Percentiles rank a stretch among this genome's conserved stretches.
These are phyloP conservation scores for Monosporozyma unispora DNA, from an alignment of 805 yeast species.

Conservation along the genomic window DNA sequence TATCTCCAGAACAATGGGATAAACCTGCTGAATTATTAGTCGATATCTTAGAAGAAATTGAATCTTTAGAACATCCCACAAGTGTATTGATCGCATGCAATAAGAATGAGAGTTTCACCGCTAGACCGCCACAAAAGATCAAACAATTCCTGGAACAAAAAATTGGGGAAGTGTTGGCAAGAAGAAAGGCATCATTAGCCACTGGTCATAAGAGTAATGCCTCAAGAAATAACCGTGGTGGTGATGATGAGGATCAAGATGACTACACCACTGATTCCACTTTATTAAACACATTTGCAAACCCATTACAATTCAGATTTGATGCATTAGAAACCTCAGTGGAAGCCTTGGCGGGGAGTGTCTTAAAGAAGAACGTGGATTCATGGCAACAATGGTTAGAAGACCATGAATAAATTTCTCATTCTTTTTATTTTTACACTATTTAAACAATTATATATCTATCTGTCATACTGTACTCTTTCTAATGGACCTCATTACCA, in stretches of 20 bases:
- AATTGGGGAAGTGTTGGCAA: constrained; percentile 43
- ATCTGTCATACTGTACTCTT: too few species aligned
- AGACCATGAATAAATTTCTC: constrained; percentile 28
- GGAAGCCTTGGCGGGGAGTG: constrained; percentile 66
- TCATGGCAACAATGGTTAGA: constrained; percentile 75
- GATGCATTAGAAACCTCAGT: constrained; percentile 64
- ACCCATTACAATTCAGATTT: constrained; percentile 41
- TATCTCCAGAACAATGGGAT: constrained; percentile 39
- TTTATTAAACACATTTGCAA: background rate
- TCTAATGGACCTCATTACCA: too few species aligned
- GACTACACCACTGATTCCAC: constrained; percentile 4
- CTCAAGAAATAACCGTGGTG: constrained; percentile 10
- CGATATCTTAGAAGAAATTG: constrained; percentile 53
- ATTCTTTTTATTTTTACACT: background rate
- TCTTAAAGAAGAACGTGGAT: constrained; percentile 43
- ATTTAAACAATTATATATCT: background rate
- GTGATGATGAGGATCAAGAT: constrained; percentile 19
- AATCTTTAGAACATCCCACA: constrained; percentile 21
- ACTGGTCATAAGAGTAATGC: background rate
- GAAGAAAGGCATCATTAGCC: constrained; percentile 34
- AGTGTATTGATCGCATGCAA: constrained; percentile 68
- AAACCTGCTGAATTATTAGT: constrained; percentile 51
- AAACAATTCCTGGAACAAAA: constrained; percentile 52
- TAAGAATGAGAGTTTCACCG: constrained; percentile 77
- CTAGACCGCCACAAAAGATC: constrained; percentile 61